Conservation (phyloP, 192 early-diverging fungal species). For the Backusella psychrophila region DNA sequence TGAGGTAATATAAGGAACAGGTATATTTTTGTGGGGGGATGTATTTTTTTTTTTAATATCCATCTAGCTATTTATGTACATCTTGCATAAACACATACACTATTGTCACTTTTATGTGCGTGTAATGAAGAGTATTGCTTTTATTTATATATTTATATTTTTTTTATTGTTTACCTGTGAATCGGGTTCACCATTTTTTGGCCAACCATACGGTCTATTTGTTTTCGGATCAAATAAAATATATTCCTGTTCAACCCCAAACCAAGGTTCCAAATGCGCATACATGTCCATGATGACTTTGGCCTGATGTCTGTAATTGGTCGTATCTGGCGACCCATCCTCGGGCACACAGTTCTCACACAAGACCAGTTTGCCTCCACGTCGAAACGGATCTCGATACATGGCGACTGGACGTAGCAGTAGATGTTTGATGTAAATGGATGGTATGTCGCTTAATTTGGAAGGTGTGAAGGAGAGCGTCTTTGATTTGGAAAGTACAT, state of each 20-base stretch:
- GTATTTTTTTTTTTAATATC: not conserved
- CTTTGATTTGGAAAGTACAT: constrained; percentile 45
- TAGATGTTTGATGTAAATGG: constrained; percentile 33
- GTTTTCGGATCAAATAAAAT: constrained; percentile 45
- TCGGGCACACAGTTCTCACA: constrained; percentile 43
- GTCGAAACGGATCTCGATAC: constrained; percentile 50
- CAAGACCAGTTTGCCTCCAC: constrained; percentile 44
- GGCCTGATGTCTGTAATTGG: constrained; percentile 42
- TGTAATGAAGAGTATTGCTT: not conserved
- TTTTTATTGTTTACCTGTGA: constrained; percentile 35
- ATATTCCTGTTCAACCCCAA: constrained; percentile 59
- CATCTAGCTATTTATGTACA: not conserved
- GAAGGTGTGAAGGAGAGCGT: constrained; percentile 31
- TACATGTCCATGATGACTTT: constrained; percentile 37
- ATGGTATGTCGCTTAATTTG: constrained; percentile 27
- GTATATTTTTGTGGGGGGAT: not conserved
- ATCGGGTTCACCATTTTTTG: constrained; percentile 47
- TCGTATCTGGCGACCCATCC: constrained; percentile 45
- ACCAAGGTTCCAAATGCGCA: constrained; percentile 46
- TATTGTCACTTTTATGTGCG: no score
- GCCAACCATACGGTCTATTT: constrained; percentile 48
- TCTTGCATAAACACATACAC: not conserved
- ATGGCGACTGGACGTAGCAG: constrained; percentile 43
- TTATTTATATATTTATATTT: no score
- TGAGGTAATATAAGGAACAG: not conserved